Evolutionary conservation across 1,139 yeast species (phyloP), one percentile per base, ranked within the genome.

Genomic region (Wickerhamiella infanticola): DNA sequence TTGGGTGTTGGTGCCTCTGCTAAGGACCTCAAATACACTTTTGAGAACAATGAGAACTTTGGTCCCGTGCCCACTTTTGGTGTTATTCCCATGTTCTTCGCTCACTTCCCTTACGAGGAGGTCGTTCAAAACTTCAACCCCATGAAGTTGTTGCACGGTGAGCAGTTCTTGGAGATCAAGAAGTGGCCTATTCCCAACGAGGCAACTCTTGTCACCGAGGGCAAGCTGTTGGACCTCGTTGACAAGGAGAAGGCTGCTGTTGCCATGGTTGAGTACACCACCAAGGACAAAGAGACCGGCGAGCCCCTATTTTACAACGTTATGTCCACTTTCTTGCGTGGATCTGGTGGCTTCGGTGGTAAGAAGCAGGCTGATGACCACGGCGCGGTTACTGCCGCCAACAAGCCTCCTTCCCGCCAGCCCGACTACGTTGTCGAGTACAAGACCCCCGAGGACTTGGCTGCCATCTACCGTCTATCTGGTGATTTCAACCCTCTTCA

Each of bases 401-500:
- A 83, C 64, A 67, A 60, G 46, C 80, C 86, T 18, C 93, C 93
- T 48, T 50, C 57, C 40, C 71, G 74, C 58, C 60, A 69, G 25
- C 94, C 96, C 31, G 94, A 83, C 60, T 82, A 74, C 58, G 76
- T 72, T 51, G 63, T 66, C 43, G 75, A 71, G 44, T 73, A 76
- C 58, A 67, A 72, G 57, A 81, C 93, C n/a, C 63, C 73, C 41
- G 72, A 67, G 47, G 83, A 86, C 62, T 84, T 79, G 63, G 97
- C 97, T 46, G 85, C 95, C 11, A 67, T 88, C 51, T 90, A 90
- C 69, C 77, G 97, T 63, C 71, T 90, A 52, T 80, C 90, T 52
- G 97, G 96, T 51, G 98, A 90, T 69, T 79, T 79, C 65, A 90
- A 90, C 65, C 97, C 97, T 53, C 74, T 90, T 58, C 98, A 90